A percentile compares a stretch with the other conserved stretches of the same genome.
phyloP scores from a whole-genome alignment of 2,329 filamentous ascomycete genomes.

The Arthrobotrys musiformis region DNA sequence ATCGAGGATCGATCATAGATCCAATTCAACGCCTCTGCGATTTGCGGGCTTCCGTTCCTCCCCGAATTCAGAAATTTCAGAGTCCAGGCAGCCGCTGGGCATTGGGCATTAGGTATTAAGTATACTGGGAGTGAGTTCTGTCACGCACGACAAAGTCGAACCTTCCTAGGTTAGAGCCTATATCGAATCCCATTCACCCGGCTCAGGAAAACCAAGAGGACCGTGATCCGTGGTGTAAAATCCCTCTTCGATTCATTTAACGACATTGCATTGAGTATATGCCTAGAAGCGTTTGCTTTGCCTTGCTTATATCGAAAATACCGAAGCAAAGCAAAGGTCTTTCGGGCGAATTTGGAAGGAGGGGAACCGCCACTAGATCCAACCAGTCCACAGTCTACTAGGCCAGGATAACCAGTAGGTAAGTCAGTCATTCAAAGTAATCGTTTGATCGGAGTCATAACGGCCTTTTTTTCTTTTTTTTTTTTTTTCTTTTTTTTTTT shows the following conservation, averaged over 20 bases:
- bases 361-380: not conserved
- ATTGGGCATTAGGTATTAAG: too few species aligned
- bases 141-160: conserved; percentile 1
- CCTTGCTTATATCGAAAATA: not conserved
- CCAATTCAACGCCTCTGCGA: too few species aligned
- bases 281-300: not conserved
- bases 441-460: conserved; percentile 4
- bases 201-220: not conserved
- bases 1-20: too few species aligned
- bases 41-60: not conserved
- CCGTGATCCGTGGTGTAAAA: conserved; percentile 6
- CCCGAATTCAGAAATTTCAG: too few species aligned
- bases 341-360: conserved; percentile 5
- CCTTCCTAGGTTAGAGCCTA: conserved; percentile 7
- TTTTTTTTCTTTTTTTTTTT: conserved; percentile 9
- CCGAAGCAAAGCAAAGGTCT: too few species aligned
- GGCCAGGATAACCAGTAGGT: not conserved
- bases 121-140: not conserved
- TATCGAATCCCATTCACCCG: conserved; percentile 20
- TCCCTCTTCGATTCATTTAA: not conserved
- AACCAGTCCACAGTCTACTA: not conserved
- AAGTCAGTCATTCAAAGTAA: not conserved
- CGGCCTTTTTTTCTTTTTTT: conserved; percentile 11
- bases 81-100: not conserved
- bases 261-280: not conserved